Evolutionary conservation across 2,329 filamentous ascomycete genomes (phyloP).

Genomic region (Helminthosporium solani): DNA sequence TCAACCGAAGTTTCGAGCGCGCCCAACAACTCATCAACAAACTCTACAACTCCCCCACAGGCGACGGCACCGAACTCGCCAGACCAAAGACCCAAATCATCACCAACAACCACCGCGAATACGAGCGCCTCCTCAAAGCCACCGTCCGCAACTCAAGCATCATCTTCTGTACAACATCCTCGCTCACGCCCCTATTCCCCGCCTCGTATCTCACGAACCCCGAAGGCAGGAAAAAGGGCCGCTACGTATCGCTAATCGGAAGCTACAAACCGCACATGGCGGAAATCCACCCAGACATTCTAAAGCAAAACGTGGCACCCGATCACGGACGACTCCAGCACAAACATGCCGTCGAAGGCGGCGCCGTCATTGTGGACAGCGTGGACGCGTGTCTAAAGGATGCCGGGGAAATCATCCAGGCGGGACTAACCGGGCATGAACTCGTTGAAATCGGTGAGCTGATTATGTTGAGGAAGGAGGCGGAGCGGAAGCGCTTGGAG

Average conservation of each 20-base stretch:
- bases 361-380: conserved; percentile 65
- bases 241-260: conserved; percentile 72
- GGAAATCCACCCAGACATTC: conserved; percentile 76
- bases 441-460: conserved; percentile 88
- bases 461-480: conserved; percentile 61
- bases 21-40: conserved; percentile 55
- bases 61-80: conserved; percentile 18
- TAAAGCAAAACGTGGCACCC: conserved; percentile 62
- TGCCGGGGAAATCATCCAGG: conserved; percentile 82
- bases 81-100: conserved; percentile 64
- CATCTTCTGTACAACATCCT: conserved; percentile 87
- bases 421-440: conserved; percentile 69
- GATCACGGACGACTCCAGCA: conserved; percentile 64
- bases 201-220: conserved; percentile 68
- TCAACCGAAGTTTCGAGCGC: conserved; percentile 70
- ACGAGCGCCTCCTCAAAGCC: conserved; percentile 65
- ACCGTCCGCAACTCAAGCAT: conserved; percentile 72
- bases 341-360: conserved; percentile 60
- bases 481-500: conserved; percentile 39
- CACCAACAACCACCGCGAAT: conserved; percentile 71
- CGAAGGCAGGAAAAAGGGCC: conserved; percentile 68
- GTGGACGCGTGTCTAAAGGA: conserved; percentile 78
- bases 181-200: conserved; percentile 73
- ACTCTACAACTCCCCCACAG: conserved; percentile 49
- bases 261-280: conserved; percentile 73